Evolutionary conservation across 305 asterid genomes (phyloP).

Genomic region (Euphrasia arctica): DNA sequence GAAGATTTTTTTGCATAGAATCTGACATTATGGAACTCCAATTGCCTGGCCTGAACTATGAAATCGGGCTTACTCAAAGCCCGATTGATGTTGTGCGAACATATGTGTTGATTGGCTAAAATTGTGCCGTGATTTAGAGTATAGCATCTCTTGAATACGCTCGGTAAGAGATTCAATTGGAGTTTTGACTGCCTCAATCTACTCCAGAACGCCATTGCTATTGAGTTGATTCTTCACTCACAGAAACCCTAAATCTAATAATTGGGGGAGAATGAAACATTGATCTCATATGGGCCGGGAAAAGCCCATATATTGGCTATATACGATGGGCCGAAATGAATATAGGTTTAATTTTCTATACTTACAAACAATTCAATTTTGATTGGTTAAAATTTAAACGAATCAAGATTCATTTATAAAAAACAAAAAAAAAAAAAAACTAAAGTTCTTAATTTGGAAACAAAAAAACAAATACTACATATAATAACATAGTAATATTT

Average conservation of each 20-base stretch:
- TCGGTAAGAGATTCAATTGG: slow-evolving; percentile 26
- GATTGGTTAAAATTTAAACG: too few relatives aligned
- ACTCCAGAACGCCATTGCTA: slow-evolving; percentile 55
- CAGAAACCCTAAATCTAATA: slow-evolving; percentile 26
- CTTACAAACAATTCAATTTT: too few relatives aligned
- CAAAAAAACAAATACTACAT: too few relatives aligned
- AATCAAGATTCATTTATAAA: too few relatives aligned
- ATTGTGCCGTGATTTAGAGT: slow-evolving; percentile 27
- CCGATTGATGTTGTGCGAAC: slow-evolving; percentile 30
- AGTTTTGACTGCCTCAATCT: slow-evolving; percentile 50
- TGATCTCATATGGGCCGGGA: slow-evolving; percentile 20
- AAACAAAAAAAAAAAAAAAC: too few relatives aligned
- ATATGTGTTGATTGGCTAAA: slow-evolving; percentile 23
- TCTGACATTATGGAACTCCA: slow-evolving; percentile 44
- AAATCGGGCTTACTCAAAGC: slow-evolving; percentile 25
- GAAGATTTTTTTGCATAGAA: slow-evolving; percentile 61
- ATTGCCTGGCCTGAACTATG: slow-evolving; percentile 25
- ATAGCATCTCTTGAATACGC: slow-evolving; percentile 36
- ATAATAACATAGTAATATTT: too few relatives aligned
- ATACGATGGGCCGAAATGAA: background rate
- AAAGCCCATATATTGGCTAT: background rate
- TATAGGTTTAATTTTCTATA: too few relatives aligned
- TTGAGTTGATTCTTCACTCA: background rate
- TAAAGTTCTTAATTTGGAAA: too few relatives aligned
- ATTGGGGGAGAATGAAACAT: slow-evolving; percentile 17